phyloP scores from a whole-genome alignment of 371 early-diverging fungal species.

The Mortierella sp. region DNA sequence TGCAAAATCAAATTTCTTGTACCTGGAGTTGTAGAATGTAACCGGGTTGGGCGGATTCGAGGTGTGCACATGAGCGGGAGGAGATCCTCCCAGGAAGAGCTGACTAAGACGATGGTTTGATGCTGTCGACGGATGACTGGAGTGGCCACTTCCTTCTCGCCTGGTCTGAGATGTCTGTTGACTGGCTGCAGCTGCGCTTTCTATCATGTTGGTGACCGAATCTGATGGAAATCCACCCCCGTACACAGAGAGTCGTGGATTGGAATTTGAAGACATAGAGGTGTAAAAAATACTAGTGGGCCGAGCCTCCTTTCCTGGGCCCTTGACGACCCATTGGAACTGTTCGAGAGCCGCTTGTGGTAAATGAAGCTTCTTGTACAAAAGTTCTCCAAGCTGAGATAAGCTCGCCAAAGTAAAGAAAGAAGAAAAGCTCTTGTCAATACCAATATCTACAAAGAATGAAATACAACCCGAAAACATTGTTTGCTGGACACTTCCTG shows the following conservation, averaged over 20 bases:
- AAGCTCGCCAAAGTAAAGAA: background rate
- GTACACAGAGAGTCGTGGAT: slow-evolving; percentile 43
- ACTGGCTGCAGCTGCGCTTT: slow-evolving; percentile 14
- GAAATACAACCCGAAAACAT: too few species aligned
- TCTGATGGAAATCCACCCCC: slow-evolving; percentile 52
- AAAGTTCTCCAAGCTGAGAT: slow-evolving; percentile 54
- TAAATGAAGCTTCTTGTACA: slow-evolving; percentile 49
- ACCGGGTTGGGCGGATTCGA: slow-evolving; percentile 30
- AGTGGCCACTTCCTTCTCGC: slow-evolving; percentile 14
- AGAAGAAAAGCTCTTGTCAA: background rate
- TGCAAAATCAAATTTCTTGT: slow-evolving; percentile 57
- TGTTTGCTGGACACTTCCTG: too few species aligned
- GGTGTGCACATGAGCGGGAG: slow-evolving; percentile 1
- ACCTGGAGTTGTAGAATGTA: slow-evolving; percentile 51
- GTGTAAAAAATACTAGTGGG: slow-evolving; percentile 28
- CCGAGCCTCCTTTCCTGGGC: slow-evolving; percentile 46
- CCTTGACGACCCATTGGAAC: slow-evolving; percentile 57
- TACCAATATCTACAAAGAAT: too few species aligned
- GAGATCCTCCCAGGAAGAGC: slow-evolving; percentile 15
- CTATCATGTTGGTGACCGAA: slow-evolving; percentile 36
- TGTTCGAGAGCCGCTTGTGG: slow-evolving; percentile 56
- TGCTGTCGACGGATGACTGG: slow-evolving; percentile 22
- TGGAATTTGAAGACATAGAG: slow-evolving; percentile 4
- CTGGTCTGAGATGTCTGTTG: slow-evolving; percentile 2
- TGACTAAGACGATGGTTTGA: slow-evolving; percentile 47